Base-by-base conservation (phyloP, 169 alveolate species). In the Hepatocystis sp. region DNA sequence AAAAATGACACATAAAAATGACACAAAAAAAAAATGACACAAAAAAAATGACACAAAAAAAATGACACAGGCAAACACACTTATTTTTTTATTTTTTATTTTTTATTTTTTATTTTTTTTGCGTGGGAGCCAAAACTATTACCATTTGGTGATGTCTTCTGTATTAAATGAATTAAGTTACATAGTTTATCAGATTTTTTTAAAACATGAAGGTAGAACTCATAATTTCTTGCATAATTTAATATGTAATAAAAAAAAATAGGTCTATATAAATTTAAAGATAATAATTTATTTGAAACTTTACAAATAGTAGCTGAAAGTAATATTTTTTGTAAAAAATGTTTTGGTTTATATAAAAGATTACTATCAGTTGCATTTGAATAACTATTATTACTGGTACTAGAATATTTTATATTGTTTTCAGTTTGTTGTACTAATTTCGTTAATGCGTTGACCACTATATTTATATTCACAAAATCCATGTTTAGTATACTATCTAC, bases 401-500 rank as follows among this genome's bases (percentile, higher is more conserved):
- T n/a, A n/a, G n/a, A n/a, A n/a, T n/a, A n/a, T n/a, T n/a, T n/a
- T n/a, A n/a, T n/a, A n/a, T n/a, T n/a, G n/a, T 44, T 76, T 30
- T 76, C 63, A 42, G 56, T 15, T 34, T 76, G 56, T 51, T 56
- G 65, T 13, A 76, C 88, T 42, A 76, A 42, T 36, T 42, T 13
- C 32, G 88, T 56, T 58, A 76, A 63, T 2, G 78, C 56, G 15
- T 76, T 76, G 2, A 58, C 88, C 46, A 76, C 30, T 42, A 32
- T 58, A 51, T 40, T 40, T 42, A 76, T 76, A 39, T 76, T 76
- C 27, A 51, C 17, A 15, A 44, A 42, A 17, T 15, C 28, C 11
- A 44, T 44, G 23, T 90, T 61, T 46, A 90, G 21, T 4, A 90
- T 49, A 42, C 68, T 84, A 42, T 90, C 93, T 27, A 90, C 90